Conservation (phyloP, 176 grass and related monocot species). For the Ananas comosus region DNA sequence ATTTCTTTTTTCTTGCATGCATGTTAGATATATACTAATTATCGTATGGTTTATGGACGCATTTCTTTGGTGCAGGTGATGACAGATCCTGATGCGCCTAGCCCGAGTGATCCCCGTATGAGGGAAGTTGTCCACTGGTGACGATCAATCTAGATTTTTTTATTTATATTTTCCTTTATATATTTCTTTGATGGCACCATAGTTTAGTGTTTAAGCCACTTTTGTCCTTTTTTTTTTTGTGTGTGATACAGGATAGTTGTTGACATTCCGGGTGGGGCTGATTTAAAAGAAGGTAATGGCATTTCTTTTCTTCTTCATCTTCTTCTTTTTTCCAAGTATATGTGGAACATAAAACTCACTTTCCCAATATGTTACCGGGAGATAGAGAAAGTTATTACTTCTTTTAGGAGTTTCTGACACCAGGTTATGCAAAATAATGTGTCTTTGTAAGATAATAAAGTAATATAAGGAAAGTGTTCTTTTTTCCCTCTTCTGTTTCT, state of each 20-base stretch:
- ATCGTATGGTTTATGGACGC: background rate
- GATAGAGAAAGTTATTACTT: no score
- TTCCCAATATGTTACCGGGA: no score
- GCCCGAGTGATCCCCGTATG: conserved; percentile 67
- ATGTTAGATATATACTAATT: background rate
- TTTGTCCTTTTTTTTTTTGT: background rate
- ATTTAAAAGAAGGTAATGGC: background rate
- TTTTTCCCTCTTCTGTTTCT: no score
- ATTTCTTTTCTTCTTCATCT: background rate
- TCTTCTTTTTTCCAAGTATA: no score
- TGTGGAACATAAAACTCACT: no score
- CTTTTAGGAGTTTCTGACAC: no score
- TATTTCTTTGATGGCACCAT: background rate
- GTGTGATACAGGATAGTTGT: background rate
- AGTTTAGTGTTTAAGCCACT: conserved; percentile 2
- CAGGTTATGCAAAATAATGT: no score
- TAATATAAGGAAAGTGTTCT: no score
- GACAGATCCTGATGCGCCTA: conserved; percentile 75
- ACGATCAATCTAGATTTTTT: background rate
- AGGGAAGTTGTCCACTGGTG: conserved; percentile 82
- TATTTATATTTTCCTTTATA: background rate
- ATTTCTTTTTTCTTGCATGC: background rate
- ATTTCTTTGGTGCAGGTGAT: conserved; percentile 32
- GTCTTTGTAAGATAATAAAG: no score
- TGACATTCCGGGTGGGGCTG: background rate